phyloP scores from a whole-genome alignment of 2,329 filamentous ascomycete species.

The Orbilia oligospora region DNA sequence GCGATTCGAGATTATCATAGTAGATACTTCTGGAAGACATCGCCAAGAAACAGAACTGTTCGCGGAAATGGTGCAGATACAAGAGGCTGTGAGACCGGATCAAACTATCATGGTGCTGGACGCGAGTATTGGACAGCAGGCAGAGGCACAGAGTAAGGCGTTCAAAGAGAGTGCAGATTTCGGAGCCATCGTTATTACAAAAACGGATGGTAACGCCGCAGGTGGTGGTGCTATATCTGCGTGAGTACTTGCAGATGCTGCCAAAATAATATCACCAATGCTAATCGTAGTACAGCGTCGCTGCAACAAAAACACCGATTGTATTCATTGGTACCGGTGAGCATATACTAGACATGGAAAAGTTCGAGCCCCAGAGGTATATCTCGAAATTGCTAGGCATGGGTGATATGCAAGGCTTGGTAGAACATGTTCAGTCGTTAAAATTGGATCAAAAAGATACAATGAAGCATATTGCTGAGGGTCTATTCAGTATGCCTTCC shows the following conservation, averaged over 20 bases:
- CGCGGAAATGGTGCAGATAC: slow-evolving; percentile 97
- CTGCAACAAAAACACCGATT: slow-evolving; percentile 95
- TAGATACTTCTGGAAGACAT: slow-evolving; percentile 95
- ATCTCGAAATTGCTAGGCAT: slow-evolving; percentile 94
- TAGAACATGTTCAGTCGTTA: slow-evolving; percentile 95
- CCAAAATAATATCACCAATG: not conserved
- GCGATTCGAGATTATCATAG: slow-evolving; percentile 97
- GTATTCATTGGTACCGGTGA: slow-evolving; percentile 98
- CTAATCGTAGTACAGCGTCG: slow-evolving; percentile 71
- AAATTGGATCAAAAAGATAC: slow-evolving; percentile 98
- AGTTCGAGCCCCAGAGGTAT: slow-evolving; percentile 92
- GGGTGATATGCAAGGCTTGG: slow-evolving; percentile 94
- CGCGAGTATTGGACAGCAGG: slow-evolving; percentile 94
- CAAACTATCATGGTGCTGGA: slow-evolving; percentile 99
- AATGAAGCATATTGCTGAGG: slow-evolving; percentile 98
- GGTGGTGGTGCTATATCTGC: slow-evolving; percentile 98
- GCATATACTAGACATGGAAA: slow-evolving; percentile 94
- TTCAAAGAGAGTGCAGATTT: slow-evolving; percentile 99
- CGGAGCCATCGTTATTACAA: slow-evolving; percentile 98
- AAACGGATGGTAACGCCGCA: slow-evolving; percentile 94
- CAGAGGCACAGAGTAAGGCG: slow-evolving; percentile 91
- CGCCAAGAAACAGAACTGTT: slow-evolving; percentile 95
- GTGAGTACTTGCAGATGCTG: slow-evolving; percentile 31
- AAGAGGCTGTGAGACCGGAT: slow-evolving; percentile 88
- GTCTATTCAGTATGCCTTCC: slow-evolving; percentile 76